These are phyloP conservation scores for Dictyostelium brefeldianum DNA, from an alignment of 78 protist genomes.

Conservation along the genomic window DNA sequence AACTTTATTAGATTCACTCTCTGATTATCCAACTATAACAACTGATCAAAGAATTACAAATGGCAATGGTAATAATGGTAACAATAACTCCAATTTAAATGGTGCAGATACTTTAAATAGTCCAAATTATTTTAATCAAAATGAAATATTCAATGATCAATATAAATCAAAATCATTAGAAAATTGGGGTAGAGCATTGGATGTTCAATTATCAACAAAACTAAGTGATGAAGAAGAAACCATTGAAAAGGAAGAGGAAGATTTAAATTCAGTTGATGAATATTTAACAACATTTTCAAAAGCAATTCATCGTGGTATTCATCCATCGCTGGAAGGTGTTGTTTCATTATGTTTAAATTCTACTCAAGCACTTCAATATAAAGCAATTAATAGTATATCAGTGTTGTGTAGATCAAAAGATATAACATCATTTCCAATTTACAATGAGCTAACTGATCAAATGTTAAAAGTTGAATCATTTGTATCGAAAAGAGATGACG, in stretches of 20 bases:
- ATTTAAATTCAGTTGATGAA: constrained; percentile 50
- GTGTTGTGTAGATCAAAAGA: constrained; percentile 44
- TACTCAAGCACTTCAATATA: constrained; percentile 59
- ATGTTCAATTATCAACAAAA: constrained; percentile 44
- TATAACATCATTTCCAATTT: constrained; percentile 2
- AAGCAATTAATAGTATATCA: constrained; percentile 54
- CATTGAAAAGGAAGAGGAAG: constrained; percentile 63
- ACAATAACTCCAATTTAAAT: not conserved
- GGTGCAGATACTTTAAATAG: not conserved
- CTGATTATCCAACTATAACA: not conserved
- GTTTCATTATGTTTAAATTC: constrained; percentile 60
- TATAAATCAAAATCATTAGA: constrained; percentile 34
- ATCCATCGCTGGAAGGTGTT: constrained; percentile 61
- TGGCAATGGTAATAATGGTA: not conserved
- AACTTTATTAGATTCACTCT: not conserved
- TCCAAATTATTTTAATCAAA: not conserved
- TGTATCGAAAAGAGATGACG: constrained; percentile 64
- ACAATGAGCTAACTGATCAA: constrained; percentile 23
- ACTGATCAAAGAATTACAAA: not conserved
- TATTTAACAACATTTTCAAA: constrained; percentile 56
- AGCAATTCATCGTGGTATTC: not conserved
- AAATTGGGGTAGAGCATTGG: constrained; percentile 68
- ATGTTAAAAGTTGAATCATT: constrained; percentile 46
- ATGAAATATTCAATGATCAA: constrained; percentile 20
- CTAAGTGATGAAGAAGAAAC: constrained; percentile 45